Evolutionary conservation across 257 asterid species (phyloP).

Genomic region (Petunia axillaris): DNA sequence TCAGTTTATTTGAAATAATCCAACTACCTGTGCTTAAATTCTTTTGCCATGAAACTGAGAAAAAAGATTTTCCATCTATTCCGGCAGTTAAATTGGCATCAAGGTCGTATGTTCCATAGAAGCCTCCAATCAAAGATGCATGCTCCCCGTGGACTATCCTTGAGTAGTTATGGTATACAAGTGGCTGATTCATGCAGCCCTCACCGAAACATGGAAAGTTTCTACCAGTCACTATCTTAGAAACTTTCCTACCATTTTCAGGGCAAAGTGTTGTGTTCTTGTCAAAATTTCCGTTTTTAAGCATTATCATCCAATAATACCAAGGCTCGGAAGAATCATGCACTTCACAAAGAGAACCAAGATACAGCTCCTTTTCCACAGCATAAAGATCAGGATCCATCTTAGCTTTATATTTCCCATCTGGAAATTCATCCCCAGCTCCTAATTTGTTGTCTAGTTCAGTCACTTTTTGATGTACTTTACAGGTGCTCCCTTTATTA

Average conservation of each 20-base stretch:
- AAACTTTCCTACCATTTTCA: constrained; percentile 75
- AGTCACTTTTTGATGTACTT: constrained; percentile 58
- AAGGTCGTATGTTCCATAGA: constrained; percentile 82
- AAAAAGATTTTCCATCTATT: constrained; percentile 51
- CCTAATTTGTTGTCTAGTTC: constrained; percentile 66
- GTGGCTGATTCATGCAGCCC: constrained; percentile 93
- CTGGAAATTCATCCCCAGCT: constrained; percentile 68
- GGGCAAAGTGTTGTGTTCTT: constrained; percentile 76
- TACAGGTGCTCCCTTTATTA: constrained; percentile 43
- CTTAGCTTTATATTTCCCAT: constrained; percentile 38
- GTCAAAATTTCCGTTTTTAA: constrained; percentile 85
- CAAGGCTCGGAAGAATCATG: constrained; percentile 52
- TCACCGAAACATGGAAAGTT: constrained; percentile 82
- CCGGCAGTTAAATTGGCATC: constrained; percentile 55
- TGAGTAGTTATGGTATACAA: constrained; percentile 65
- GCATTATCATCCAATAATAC: constrained; percentile 88
- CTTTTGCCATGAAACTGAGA: constrained; percentile 68
- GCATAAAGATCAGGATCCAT: constrained; percentile 72
- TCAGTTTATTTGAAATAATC: constrained; percentile 65
- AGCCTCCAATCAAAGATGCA: constrained; percentile 66
- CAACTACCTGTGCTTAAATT: constrained; percentile 66
- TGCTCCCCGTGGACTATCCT: constrained; percentile 36
- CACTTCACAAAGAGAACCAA: constrained; percentile 71
- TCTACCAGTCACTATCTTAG: constrained; percentile 60
- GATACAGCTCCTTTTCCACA: constrained; percentile 71